Base-by-base conservation (phyloP, 768 basidiomycete genomes). In the Boletellus emodensis region DNA sequence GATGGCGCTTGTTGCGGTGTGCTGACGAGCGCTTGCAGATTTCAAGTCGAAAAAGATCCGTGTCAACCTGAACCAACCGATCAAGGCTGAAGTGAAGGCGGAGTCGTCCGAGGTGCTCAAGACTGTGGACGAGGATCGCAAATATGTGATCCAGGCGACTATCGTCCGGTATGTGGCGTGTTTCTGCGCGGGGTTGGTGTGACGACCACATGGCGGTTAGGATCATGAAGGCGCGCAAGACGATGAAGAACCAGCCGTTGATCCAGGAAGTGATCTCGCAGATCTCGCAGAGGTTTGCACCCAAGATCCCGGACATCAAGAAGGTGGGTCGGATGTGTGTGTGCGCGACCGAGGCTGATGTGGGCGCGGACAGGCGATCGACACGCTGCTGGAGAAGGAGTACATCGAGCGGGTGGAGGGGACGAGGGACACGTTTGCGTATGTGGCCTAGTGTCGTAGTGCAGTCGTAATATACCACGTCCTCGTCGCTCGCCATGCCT, bases 251-350 rank as follows among this genome's bases (percentile, higher is more conserved):
- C 71, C 90, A 94, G 62, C 77, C 83, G 1, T 69, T 94, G 59
- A 92, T 94, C 56, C 85, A 87, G 62, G 93, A 95, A 64, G 90
- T 94, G 53, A 90, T 91, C 57, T 85, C 87, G 11, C 90, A 93
- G 68, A 88, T 94, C 58, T 84, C 88, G 8, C 81, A 87, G 59
- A 81, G 92, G 45, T 94, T 94, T 69, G 81, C 87, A 8, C 94
- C 95, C 20, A 94, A 92, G 75, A 90, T 97, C 46, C 85, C 91
- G 3, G 94, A 96, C 64, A 94, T 98, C 73, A 98, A 98, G 72
- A 94, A 95, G 83, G 90, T 87, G 15, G 10, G 68, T 40, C 3
- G 34, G 37, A 3, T 38, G 32, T 33, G 20, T 17, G 18, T 33
- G 3, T 11, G 34, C 14, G 6, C n/a, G 17, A 36, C 1, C 17